These are phyloP conservation scores for Arthroderma uncinatum DNA, from an alignment of 2,329 filamentous ascomycete species.

Conservation along the genomic window DNA sequence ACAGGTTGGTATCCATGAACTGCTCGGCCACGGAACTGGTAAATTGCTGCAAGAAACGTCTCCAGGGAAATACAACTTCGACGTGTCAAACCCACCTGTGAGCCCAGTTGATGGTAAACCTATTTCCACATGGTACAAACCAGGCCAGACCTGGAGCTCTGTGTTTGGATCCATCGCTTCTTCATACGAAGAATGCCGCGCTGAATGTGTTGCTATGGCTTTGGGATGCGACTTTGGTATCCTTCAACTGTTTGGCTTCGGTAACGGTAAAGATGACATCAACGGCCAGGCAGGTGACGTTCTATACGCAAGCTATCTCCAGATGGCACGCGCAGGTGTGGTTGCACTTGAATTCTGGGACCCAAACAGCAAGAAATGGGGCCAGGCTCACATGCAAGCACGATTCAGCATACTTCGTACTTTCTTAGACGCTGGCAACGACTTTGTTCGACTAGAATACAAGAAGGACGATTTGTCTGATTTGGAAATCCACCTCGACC, in stretches of 20 bases:
- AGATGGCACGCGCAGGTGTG: constrained; percentile 89
- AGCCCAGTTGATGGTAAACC: constrained; percentile 70
- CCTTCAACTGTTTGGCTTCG: constrained; percentile 83
- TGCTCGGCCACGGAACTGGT: constrained; percentile 79
- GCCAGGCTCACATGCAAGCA: constrained; percentile 82
- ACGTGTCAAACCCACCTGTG: constrained; percentile 65
- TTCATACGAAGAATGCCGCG: constrained; percentile 88
- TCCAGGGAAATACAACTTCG: constrained; percentile 77
- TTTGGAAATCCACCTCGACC: constrained; percentile 70
- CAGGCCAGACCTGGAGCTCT: constrained; percentile 86
- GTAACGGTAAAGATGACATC: constrained; percentile 62
- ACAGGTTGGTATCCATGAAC: constrained; percentile 87
- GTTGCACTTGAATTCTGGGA: constrained; percentile 90
- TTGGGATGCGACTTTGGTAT: constrained; percentile 80
- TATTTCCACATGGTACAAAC: constrained; percentile 81
- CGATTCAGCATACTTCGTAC: constrained; percentile 68
- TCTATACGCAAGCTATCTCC: constrained; percentile 76
- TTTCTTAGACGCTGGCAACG: constrained; percentile 74
- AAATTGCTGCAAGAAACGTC: constrained; percentile 86
- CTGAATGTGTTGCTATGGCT: constrained; percentile 87
- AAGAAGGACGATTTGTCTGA: constrained; percentile 65
- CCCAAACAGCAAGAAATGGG: constrained; percentile 81
- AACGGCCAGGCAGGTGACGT: constrained; percentile 71
- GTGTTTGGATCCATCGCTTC: constrained; percentile 82
- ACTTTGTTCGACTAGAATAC: constrained; percentile 75